Percentiles rank a stretch among this genome's conserved stretches.
Conservation (phyloP, 164 flowering plant species). For the Kingdonia uniflora region DNA sequence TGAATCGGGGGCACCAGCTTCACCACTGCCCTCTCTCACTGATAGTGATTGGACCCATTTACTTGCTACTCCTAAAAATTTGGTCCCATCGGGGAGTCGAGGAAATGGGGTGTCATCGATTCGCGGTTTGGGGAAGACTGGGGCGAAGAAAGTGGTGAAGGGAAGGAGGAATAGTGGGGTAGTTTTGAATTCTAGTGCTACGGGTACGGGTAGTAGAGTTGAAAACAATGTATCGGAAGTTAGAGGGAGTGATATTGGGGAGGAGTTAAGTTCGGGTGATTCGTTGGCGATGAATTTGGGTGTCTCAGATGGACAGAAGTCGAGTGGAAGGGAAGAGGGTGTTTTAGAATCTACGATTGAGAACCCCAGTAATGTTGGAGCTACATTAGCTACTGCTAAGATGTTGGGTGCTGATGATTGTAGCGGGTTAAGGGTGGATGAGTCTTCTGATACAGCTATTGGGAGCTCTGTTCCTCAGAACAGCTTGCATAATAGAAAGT, state of each 20-base stretch:
- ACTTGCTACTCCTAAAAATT: slow-evolving; percentile 32
- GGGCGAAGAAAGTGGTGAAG: slow-evolving; percentile 24
- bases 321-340: slow-evolving; percentile 1
- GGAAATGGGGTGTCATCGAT: slow-evolving; percentile 28
- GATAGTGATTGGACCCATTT: slow-evolving; percentile 89
- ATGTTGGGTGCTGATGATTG: not conserved
- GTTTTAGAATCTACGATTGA: no score
- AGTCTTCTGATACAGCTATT: slow-evolving; percentile 6
- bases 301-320: slow-evolving; percentile 6
- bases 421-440: slow-evolving; percentile 12
- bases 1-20: no score
- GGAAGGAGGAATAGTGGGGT: slow-evolving; percentile 21
- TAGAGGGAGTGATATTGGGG: slow-evolving; percentile 23
- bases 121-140: slow-evolving; percentile 27
- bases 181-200: slow-evolving; percentile 8
- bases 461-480: slow-evolving; percentile 20
- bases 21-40: slow-evolving; percentile 15
- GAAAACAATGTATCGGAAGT: slow-evolving; percentile 8
- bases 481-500: slow-evolving; percentile 14
- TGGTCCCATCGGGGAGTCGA: slow-evolving; percentile 14
- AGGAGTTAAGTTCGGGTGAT: slow-evolving; percentile 24
- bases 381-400: no score
- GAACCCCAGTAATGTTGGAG: no score
- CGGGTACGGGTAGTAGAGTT: slow-evolving; percentile 6
- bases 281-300: slow-evolving; percentile 15